Base-by-base conservation (phyloP, 768 basidiomycete species). In the Chalciporus chontae region DNA sequence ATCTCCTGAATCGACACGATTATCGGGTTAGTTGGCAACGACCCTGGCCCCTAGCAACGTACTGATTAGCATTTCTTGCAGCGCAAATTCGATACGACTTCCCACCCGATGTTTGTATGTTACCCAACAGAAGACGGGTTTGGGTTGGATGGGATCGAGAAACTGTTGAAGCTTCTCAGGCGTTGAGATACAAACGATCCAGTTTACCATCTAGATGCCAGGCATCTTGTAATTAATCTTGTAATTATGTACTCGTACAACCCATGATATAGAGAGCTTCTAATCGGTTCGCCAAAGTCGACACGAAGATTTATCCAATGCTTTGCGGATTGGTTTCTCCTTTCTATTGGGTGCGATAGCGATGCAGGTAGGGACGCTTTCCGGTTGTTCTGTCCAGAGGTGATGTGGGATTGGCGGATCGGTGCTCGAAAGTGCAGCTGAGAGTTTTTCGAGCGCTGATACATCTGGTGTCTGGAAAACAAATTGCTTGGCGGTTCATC, bases 31-130 rank as follows among this genome's bases (percentile, higher is more conserved):
- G 71, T 60, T 19, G 4, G 8, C n/a, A 19, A 26, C 7, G 11
- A 1, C 36, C 43, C 15, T n/a, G 4, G 10, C 36, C 9, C 3
- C 0, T 1, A 15, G 9, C 18, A 5, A 14, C 13, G 8, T 18
- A 40, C 19, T 47, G 48, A 48, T 34, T 40, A 19, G 11, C 7
- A 3, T 18, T 6, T 17, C 43, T 47, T 36, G 23, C 54, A 75
- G 76, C 68, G 66, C 29, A 77, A 79, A 61, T 79, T 79, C 43
- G 72, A 76, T 40, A 65, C 74, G 9, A 60, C 65, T 15, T 62
- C 69, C 21, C 62, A 71, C 26, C 69, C 69, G 2, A 77, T 77
- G 72, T 79, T 77, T 53, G 73, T 79, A 8, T 78, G 77, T 59
- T 78, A 77, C 52, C 76, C 77, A 3, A 45, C 58, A 5, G 66